Conservation (phyloP, 169 alveolate species). For the Plasmodium yoelii region DNA sequence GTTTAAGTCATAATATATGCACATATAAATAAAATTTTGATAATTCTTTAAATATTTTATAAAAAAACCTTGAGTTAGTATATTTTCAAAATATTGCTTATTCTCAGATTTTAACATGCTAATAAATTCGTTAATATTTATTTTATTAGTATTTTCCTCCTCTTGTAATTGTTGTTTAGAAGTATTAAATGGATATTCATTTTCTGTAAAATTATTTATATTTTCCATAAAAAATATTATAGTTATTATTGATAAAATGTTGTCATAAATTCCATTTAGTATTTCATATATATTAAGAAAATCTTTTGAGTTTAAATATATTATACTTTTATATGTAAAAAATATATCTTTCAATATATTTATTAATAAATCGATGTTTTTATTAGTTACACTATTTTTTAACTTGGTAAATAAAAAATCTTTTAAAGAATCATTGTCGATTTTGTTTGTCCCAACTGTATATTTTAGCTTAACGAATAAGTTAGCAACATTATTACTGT, state of each 20-base stretch:
- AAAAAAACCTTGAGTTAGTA: constrained; percentile 13
- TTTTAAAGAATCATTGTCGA: constrained; percentile 46
- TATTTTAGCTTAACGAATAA: constrained; percentile 66
- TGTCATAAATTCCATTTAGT: constrained; percentile 40
- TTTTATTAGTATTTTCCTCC: constrained; percentile 15
- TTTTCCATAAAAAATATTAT: constrained; percentile 38
- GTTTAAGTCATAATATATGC: constrained; percentile 68
- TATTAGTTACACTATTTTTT: constrained; percentile 29
- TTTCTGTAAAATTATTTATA: constrained; percentile 21
- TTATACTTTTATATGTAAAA: constrained; percentile 56
- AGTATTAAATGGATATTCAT: background rate
- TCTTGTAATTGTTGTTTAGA: background rate
- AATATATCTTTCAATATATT: constrained; percentile 58
- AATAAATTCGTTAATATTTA: constrained; percentile 43
- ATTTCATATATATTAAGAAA: constrained; percentile 53
- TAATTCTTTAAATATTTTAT: constrained; percentile 44
- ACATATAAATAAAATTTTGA: constrained; percentile 64
- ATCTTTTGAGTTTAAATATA: constrained; percentile 66
- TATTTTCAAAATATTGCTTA: constrained; percentile 42
- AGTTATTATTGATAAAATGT: constrained; percentile 16
- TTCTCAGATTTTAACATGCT: constrained; percentile 27
- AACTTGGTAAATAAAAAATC: constrained; percentile 61
- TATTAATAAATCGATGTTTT: constrained; percentile 31
- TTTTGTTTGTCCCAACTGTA: constrained; percentile 62
- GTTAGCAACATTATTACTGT: constrained; percentile 12